Evolutionary conservation across 2,329 filamentous ascomycete species (phyloP).

Genomic region (Colletotrichum karsti): DNA sequence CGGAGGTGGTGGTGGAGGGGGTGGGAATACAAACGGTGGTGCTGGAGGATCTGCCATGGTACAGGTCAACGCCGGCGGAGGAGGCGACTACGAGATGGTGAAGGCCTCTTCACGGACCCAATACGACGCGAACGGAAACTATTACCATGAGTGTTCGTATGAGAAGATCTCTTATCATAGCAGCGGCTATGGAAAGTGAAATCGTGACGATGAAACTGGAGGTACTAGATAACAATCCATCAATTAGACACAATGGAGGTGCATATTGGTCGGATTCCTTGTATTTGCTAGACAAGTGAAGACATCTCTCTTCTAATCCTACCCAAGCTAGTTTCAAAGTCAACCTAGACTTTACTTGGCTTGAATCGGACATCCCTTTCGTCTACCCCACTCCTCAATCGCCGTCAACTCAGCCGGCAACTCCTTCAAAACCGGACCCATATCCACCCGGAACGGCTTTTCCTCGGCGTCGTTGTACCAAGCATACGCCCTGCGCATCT

Average conservation of each 20-base stretch:
- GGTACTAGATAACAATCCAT: too few species aligned
- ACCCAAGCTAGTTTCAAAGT: too few species aligned
- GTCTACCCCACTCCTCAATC: neutral
- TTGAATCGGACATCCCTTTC: neutral
- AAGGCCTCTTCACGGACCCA: neutral
- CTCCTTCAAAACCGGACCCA: conserved; percentile 41
- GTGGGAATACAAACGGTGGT: neutral
- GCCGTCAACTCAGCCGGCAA: conserved; percentile 23
- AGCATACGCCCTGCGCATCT: conserved; percentile 51
- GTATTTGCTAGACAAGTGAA: too few species aligned
- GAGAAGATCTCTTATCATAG: neutral
- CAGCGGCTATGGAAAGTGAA: neutral
- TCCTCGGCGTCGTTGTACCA: conserved; percentile 48
- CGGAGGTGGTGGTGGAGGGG: too few species aligned
- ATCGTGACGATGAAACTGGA: too few species aligned
- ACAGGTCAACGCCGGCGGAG: neutral
- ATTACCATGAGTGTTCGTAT: neutral
- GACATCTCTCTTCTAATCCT: too few species aligned
- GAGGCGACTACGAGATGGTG: neutral
- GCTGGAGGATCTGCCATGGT: neutral
- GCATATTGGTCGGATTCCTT: too few species aligned
- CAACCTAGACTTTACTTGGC: too few species aligned
- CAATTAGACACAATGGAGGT: too few species aligned
- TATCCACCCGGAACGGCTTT: conserved; percentile 46
- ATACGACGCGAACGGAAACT: neutral